A percentile compares a stretch with the other conserved stretches of the same genome.
Conservation (phyloP, 306 rosid genomes). For the Albizia julibrissin region DNA sequence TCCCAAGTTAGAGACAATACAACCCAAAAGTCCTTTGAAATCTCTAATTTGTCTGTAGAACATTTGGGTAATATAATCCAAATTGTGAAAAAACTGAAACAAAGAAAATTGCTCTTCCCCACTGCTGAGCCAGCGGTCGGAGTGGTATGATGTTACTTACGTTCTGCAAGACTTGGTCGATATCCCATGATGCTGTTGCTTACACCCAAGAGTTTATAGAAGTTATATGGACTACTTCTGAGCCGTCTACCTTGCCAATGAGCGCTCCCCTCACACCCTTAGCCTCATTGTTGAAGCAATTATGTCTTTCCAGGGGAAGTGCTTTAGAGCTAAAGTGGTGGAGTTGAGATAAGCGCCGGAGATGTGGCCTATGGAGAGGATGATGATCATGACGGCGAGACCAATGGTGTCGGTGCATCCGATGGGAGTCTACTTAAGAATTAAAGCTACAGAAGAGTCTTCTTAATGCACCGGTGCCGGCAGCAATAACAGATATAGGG, state of each 20-base stretch:
- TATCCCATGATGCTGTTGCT: constrained; percentile 73
- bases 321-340: constrained; percentile 75
- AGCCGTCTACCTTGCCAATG: constrained; percentile 67
- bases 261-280: constrained; percentile 78
- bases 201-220: constrained; percentile 70
- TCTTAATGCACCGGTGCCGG: background rate
- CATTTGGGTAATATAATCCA: no score
- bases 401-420: constrained; percentile 74
- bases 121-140: constrained; percentile 45
- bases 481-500: constrained; percentile 20
- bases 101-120: no score
- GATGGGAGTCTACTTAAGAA: constrained; percentile 44
- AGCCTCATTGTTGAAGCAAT: constrained; percentile 61
- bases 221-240: constrained; percentile 85
- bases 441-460: no score
- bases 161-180: constrained; percentile 78
- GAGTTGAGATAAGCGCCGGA: constrained; percentile 93
- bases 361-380: constrained; percentile 79
- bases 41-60: no score
- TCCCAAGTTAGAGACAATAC: no score
- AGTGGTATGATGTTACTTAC: constrained; percentile 76
- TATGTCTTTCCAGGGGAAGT: constrained; percentile 86
- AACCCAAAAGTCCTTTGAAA: no score
- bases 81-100: no score
- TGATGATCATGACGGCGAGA: constrained; percentile 75